A percentile compares a stretch with the other conserved stretches of the same genome.
These are phyloP conservation scores for Camelina sativa DNA, from an alignment of 345 rosid species.

Conservation along the genomic window DNA sequence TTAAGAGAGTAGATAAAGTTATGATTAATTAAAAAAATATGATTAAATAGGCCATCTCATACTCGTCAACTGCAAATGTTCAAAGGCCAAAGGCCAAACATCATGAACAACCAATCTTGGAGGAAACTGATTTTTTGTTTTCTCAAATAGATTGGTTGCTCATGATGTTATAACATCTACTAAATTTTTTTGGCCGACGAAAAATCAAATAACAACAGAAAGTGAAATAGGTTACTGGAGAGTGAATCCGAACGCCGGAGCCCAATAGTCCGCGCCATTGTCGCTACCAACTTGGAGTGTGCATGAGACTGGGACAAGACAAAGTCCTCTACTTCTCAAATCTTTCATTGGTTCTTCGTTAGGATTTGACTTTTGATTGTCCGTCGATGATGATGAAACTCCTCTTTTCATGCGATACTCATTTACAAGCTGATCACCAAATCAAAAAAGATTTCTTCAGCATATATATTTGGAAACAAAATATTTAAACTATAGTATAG, in stretches of 20 bases:
- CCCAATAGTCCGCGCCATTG: constrained; percentile 79
- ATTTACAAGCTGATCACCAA: constrained; percentile 56
- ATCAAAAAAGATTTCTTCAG: constrained; percentile 3
- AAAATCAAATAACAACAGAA: neutral
- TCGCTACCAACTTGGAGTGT: constrained; percentile 70
- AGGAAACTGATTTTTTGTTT: constrained; percentile 31
- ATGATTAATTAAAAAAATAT: neutral
- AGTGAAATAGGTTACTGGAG: constrained; percentile 37
- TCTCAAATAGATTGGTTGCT: constrained; percentile 61
- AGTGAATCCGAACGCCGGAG: constrained; percentile 61
- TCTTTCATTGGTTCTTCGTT: constrained; percentile 53
- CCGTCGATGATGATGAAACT: constrained; percentile 37
- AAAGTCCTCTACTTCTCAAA: constrained; percentile 78
- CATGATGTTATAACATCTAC: constrained; percentile 59
- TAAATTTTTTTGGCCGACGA: constrained; percentile 15
- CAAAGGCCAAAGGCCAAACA: constrained; percentile 40
- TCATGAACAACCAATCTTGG: constrained; percentile 79
- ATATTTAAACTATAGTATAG: neutral
- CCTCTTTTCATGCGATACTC: constrained; percentile 58
- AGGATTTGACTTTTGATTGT: constrained; percentile 41
- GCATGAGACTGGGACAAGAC: constrained; percentile 78
- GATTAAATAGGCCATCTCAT: constrained; percentile 9
- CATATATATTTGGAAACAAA: neutral
- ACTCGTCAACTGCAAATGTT: constrained; percentile 17
- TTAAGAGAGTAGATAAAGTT: neutral